Evolutionary conservation across 208 protist genomes (phyloP).

Genomic region (Histomonas meleagridis): DNA sequence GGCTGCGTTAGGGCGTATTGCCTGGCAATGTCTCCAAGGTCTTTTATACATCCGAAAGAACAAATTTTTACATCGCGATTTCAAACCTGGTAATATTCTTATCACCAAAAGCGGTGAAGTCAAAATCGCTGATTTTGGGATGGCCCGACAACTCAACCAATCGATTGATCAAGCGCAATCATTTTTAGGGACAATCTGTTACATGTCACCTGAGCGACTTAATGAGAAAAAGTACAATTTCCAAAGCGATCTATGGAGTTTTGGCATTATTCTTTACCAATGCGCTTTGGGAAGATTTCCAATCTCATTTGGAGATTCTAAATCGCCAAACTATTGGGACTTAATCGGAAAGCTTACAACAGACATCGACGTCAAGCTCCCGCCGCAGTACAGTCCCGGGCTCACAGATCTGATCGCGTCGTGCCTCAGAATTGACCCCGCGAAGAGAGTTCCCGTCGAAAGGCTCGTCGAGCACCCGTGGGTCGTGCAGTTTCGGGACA

Average conservation of each 20-base stretch:
- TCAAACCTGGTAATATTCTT: slow-evolving; percentile 34
- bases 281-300: neutral
- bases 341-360: neutral
- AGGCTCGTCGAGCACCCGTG: neutral
- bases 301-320: neutral
- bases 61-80: neutral
- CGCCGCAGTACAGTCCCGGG: neutral
- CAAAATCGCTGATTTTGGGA: slow-evolving; percentile 34
- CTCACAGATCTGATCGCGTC: neutral
- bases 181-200: neutral
- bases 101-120: neutral
- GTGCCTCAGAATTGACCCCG: neutral
- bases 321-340: neutral
- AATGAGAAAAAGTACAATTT: neutral
- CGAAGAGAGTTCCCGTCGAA: neutral
- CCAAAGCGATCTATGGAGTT: slow-evolving; percentile 1
- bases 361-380: neutral
- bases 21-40: neutral
- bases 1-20: neutral
- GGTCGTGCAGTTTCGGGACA: too few species aligned
- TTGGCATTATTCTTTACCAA: slow-evolving; percentile 33
- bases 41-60: neutral
- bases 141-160: neutral
- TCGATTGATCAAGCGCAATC: neutral
- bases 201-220: slow-evolving; percentile 10